Conservation (phyloP, 352 stramenopile genomes). For the Phytophthora sp. region DNA sequence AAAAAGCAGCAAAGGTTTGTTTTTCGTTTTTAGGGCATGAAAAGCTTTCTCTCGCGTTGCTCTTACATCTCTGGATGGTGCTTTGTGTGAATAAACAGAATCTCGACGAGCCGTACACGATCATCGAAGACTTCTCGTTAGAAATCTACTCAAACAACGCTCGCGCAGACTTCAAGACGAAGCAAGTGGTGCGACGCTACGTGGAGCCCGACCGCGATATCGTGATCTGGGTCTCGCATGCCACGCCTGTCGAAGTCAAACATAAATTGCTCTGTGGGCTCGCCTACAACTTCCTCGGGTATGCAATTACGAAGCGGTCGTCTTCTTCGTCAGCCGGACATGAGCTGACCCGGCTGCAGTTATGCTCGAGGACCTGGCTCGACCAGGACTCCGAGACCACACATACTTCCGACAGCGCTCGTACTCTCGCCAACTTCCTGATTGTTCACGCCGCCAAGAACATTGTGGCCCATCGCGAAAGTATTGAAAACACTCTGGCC, state of each 20-base stretch:
- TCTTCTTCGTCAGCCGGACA: slow-evolving; percentile 15
- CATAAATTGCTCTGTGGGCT: slow-evolving; percentile 40
- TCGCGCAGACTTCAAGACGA: slow-evolving; percentile 51
- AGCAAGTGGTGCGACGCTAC: slow-evolving; percentile 64
- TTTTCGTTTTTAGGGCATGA: too few relatives aligned
- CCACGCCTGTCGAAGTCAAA: slow-evolving; percentile 56
- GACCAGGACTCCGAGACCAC: slow-evolving; percentile 37
- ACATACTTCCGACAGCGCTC: slow-evolving; percentile 33
- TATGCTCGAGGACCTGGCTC: slow-evolving; percentile 53
- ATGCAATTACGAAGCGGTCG: slow-evolving; percentile 53
- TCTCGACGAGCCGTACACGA: slow-evolving; percentile 54
- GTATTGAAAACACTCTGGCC: slow-evolving; percentile 47
- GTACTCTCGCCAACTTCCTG: slow-evolving; percentile 49
- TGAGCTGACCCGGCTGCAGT: slow-evolving; percentile 51
- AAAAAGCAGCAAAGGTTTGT: slow-evolving; percentile 31
- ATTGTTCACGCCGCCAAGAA: slow-evolving; percentile 45
- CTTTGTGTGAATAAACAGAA: slow-evolving; percentile 9
- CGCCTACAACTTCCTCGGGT: slow-evolving; percentile 60
- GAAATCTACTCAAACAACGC: slow-evolving; percentile 60
- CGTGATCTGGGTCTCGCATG: slow-evolving; percentile 60
- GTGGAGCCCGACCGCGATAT: slow-evolving; percentile 59
- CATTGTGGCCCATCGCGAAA: slow-evolving; percentile 41
- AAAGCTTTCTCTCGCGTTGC: neutral
- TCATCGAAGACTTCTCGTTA: slow-evolving; percentile 60
- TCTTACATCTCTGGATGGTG: neutral